phyloP scores from a whole-genome alignment of 805 yeast species.

The Myxozyma lipomycoides region DNA sequence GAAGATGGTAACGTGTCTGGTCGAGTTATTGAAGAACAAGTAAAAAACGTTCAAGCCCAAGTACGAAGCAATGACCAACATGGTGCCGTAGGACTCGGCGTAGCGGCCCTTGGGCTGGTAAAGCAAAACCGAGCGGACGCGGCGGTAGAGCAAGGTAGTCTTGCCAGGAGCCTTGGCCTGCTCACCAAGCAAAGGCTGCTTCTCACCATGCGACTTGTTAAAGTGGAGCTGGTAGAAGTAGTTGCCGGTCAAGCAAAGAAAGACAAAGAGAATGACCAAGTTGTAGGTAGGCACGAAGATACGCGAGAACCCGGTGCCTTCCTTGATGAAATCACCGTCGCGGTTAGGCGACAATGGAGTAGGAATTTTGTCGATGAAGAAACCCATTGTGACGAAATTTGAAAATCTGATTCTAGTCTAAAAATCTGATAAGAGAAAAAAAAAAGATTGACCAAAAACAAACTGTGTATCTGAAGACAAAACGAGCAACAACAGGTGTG shows the following conservation, averaged over 20 bases:
- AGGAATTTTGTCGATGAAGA: slow-evolving; percentile 28
- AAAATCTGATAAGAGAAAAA: no score
- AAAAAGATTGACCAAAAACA: no score
- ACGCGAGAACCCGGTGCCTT: slow-evolving; percentile 27
- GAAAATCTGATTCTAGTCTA: background rate
- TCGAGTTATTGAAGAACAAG: slow-evolving; percentile 23
- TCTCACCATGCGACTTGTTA: slow-evolving; percentile 25
- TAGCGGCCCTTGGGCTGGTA: slow-evolving; percentile 28
- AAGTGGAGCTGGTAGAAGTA: slow-evolving; percentile 26
- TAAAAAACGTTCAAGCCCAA: slow-evolving; percentile 25
- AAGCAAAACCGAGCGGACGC: slow-evolving; percentile 24
- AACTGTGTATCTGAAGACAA: no score
- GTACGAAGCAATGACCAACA: slow-evolving; percentile 26
- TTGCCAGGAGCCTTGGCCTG: slow-evolving; percentile 13
- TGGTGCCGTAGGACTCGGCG: slow-evolving; percentile 28
- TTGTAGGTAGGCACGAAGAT: slow-evolving; percentile 27
- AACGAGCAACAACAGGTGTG: no score
- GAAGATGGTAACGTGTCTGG: slow-evolving; percentile 26
- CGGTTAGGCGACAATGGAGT: slow-evolving; percentile 27
- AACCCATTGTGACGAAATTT: slow-evolving; percentile 16
- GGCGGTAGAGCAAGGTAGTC: slow-evolving; percentile 22
- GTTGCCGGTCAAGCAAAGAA: slow-evolving; percentile 18
- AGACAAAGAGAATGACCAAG: slow-evolving; percentile 21
- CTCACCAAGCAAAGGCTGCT: slow-evolving; percentile 27
- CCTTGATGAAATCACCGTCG: slow-evolving; percentile 27